A percentile compares a stretch with the other conserved stretches of the same genome.
Evolutionary conservation across 108 stramenopile genomes (phyloP).

Genomic region (Poteriospumella lacustris): DNA sequence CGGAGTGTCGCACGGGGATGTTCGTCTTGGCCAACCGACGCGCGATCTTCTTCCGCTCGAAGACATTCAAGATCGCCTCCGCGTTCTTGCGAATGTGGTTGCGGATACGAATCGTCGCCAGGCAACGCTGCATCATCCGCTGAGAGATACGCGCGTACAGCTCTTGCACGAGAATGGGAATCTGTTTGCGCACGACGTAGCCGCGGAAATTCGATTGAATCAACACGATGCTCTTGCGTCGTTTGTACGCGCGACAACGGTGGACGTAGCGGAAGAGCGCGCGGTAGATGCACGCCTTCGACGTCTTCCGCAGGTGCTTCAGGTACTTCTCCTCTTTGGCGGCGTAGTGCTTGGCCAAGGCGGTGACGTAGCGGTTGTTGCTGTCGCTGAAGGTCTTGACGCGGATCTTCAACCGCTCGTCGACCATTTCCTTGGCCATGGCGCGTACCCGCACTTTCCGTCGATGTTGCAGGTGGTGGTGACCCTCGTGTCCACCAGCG

Average conservation of each 20-base stretch:
- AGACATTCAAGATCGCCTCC: too few species aligned
- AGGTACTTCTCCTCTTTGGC: neutral
- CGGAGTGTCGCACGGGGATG: too few species aligned
- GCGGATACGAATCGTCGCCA: slow-evolving; percentile 4
- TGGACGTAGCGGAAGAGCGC: neutral
- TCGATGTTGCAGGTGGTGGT: neutral
- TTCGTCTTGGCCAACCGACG: too few species aligned
- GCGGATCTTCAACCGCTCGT: neutral
- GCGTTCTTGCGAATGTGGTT: neutral
- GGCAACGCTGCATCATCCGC: neutral
- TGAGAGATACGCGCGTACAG: neutral
- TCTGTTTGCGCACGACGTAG: neutral
- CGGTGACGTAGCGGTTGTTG: neutral
- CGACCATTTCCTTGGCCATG: neutral
- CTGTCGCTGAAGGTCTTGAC: neutral
- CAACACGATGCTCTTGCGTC: neutral
- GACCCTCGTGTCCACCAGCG: neutral
- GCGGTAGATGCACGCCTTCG: neutral
- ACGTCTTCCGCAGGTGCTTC: neutral
- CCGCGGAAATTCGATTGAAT: neutral
- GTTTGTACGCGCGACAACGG: neutral
- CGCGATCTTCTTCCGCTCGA: too few species aligned
- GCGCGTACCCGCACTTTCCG: neutral
- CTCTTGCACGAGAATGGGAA: neutral
- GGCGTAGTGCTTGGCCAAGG: neutral